Evolutionary conservation across 352 stramenopile species (phyloP).

Genomic region (Globisporangium rhizosaccharum): DNA sequence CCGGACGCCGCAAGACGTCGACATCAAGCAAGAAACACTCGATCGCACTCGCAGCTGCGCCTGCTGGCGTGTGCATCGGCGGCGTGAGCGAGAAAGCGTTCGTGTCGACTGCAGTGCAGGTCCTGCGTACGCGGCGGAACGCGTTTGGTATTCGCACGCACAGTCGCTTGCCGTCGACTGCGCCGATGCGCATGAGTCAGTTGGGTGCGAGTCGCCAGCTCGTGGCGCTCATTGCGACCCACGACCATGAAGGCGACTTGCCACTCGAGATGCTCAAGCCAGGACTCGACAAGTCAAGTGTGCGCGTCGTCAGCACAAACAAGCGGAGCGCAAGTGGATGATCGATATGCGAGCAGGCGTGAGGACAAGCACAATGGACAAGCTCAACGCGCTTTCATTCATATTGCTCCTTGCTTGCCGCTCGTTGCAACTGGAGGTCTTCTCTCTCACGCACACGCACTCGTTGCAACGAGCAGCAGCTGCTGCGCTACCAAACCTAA

Average conservation of each 20-base stretch:
- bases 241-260: slow-evolving; percentile 10
- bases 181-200: not conserved
- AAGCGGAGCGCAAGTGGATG: too few species aligned
- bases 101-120: slow-evolving; percentile 43
- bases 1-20: slow-evolving; percentile 3
- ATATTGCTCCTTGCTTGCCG: too few species aligned
- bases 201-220: not conserved
- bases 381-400: too few species aligned
- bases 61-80: slow-evolving; percentile 15
- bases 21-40: slow-evolving; percentile 5
- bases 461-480: too few species aligned
- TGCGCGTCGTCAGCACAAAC: not conserved
- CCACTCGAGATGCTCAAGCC: slow-evolving; percentile 36
- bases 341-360: too few species aligned
- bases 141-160: slow-evolving; percentile 46
- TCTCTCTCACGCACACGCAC: too few species aligned
- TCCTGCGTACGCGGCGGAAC: slow-evolving; percentile 37
- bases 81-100: slow-evolving; percentile 65
- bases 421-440: too few species aligned
- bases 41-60: not conserved
- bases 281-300: slow-evolving; percentile 15
- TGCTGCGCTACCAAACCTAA: too few species aligned
- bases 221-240: slow-evolving; percentile 2
- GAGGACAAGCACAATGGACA: too few species aligned
- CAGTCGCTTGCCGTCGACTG: slow-evolving; percentile 18